Conservation (phyloP, 129 eudicot species). For the Kitagawia praeruptora region DNA sequence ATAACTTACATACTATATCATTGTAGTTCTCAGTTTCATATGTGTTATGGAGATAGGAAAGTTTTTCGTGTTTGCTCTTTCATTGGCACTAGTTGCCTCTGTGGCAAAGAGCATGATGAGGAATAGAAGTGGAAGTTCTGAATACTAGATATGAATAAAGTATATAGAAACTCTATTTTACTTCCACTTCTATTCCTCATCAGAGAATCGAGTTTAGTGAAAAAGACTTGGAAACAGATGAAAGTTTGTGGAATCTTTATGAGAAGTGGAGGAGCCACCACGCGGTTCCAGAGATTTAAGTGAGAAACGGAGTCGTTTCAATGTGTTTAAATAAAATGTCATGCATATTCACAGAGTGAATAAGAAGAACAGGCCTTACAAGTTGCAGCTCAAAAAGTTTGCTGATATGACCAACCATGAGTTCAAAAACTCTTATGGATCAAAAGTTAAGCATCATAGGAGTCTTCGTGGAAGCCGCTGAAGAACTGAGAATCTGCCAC, state of each 20-base stretch:
- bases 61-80: slow-evolving; percentile 29
- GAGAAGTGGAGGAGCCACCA: too few species aligned
- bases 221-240: too few species aligned
- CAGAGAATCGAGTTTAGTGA: too few species aligned
- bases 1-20: not conserved
- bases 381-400: slow-evolving; percentile 65
- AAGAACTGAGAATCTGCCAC: slow-evolving; percentile 37
- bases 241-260: too few species aligned
- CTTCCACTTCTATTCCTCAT: too few species aligned
- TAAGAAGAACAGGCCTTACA: slow-evolving; percentile 77
- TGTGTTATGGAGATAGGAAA: slow-evolving; percentile 28
- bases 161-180: too few species aligned
- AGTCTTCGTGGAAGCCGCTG: slow-evolving; percentile 43
- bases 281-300: too few species aligned
- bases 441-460: slow-evolving; percentile 45
- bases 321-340: slow-evolving; percentile 70
- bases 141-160: too few species aligned
- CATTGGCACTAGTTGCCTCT: slow-evolving; percentile 22
- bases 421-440: slow-evolving; percentile 41
- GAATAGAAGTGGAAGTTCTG: too few species aligned
- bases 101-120: slow-evolving; percentile 18
- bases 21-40: not conserved
- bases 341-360: slow-evolving; percentile 51
- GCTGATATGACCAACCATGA: slow-evolving; percentile 82
- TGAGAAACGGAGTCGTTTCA: slow-evolving; percentile 46